Base-by-base conservation (phyloP, 2,329 filamentous ascomycete genomes). In the Trichoderma sp. region DNA sequence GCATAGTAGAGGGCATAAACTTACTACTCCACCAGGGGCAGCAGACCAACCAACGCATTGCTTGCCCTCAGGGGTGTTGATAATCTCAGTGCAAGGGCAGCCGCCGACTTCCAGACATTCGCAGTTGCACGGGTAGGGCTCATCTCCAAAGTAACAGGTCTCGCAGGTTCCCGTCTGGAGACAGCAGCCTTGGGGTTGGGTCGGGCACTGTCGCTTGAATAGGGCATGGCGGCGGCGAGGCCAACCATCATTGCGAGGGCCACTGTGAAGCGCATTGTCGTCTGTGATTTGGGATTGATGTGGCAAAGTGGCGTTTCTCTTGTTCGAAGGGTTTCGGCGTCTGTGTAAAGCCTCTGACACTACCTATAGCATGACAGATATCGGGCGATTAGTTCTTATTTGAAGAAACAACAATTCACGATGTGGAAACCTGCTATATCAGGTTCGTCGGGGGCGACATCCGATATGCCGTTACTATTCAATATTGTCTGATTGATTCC, bases 211-310 rank as follows among this genome's bases (percentile, higher is more conserved):
- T 48, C 62, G 19, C 45, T 59, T 58, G 51, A 43, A 50, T 24
- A 64, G 30, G 62, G 62, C 14, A 39, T 30, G 28, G 62, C 62
- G 21, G 41, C 45, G 34, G 52, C 62, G 24, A 64, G 30, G 7
- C 62, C 62, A 12, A 48, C 55, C 54, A 64, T 17, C 7, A 39
- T 58, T 48, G 41, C 52, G 26, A 64, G 45, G 19, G 51, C 55
- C 43, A 64, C 21, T 26, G 44, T 7, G 39, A 64, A 50, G 59
- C 54, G 62, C 62, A 64, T 64, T 19, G 51, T 50, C 19, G 51
- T 17, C 54, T 12, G n/a, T 39, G n/a, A 14, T 50, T 15, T 3
- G 3, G 51, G 19, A 5, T 2, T 12, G 17, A 14, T 21, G 41
- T 17, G 3, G 15, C 17, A 14, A 34, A 2, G 34, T 1, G 2